Base-by-base conservation (phyloP, 2,329 filamentous ascomycete species). In the Clonostachys rosea region DNA sequence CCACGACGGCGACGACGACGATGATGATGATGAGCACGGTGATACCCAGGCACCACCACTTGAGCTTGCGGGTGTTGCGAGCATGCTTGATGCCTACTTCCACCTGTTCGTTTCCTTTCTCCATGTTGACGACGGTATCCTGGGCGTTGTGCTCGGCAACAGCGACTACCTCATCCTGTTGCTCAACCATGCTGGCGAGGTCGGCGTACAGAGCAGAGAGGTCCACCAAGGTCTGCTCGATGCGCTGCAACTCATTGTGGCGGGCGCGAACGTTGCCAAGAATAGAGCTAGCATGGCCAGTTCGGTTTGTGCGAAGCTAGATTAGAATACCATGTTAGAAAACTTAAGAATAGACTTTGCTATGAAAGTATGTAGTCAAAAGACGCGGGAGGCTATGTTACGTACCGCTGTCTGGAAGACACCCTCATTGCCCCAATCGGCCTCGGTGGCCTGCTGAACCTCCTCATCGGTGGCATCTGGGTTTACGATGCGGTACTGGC, bases 401-500 rank as follows among this genome's bases (percentile, higher is more conserved):
- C 83, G 66, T 77, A 92, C 88, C 50, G 88, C 88, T 48, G 83
- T 86, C 67, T 91, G 86, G 71, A 92, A 94, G 47, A 94, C 84
- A 58, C 87, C 86, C 69, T 91, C 85, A 49, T 87, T 80, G 46
- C 84, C 82, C 84, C 87, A 88, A 62, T 91, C 84, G 46, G 81
- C 74, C 55, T 88, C 75, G 20, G 82, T 73, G 5, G 87, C 87
- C 62, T 88, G 73, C 43, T 76, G 71, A 4, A 91, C 83, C 66
- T 92, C 86, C 2, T 78, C 71, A 50, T 91, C 86, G 43, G 78
- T 79, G n/a, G 88, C 89, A 41, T 90, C 84, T 45, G 88, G 88
- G 63, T 91, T 89, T 55, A 90, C 87, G 60, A 92, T 91, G 48
- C 82, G 77, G 67, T 89, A 91, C 67, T 94, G 89, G 58, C 89